Evolutionary conservation across 2,329 filamentous ascomycete genomes (phyloP).

Genomic region (Calonectria henricotiae): DNA sequence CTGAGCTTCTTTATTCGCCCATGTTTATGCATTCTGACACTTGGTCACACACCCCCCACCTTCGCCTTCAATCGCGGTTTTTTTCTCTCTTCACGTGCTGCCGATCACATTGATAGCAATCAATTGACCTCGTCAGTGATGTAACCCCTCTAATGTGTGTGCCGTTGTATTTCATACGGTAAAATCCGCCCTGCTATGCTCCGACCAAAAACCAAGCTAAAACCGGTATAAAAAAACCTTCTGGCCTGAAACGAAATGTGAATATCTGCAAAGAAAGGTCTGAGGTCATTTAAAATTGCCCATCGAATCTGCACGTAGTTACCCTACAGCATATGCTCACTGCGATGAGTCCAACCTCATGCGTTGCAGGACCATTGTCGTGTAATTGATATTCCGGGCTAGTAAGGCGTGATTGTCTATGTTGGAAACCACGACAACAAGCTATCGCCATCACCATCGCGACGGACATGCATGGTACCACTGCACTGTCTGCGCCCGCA

Average conservation of each 20-base stretch:
- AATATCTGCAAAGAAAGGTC: too few relatives aligned
- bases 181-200: not conserved
- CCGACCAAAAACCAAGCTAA: not conserved
- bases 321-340: not conserved
- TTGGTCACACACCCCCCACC: too few relatives aligned
- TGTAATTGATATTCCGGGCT: not conserved
- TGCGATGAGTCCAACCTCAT: not conserved
- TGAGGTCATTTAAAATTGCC: not conserved
- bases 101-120: not conserved
- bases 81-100: conserved; percentile 6
- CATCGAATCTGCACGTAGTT: not conserved
- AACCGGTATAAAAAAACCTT: not conserved
- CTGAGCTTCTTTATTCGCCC: too few relatives aligned
- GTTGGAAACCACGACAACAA: not conserved
- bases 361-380: not conserved
- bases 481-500: conserved; percentile 8
- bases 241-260: not conserved
- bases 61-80: not conserved
- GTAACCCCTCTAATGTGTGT: not conserved
- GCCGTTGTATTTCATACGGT: too few relatives aligned
- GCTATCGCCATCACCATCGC: too few relatives aligned
- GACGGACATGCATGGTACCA: not conserved
- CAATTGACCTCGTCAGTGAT: not conserved
- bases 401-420: not conserved
- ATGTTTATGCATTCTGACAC: too few relatives aligned